Percentiles rank a stretch among this genome's conserved stretches.
These are phyloP conservation scores for Mallotus japonicus DNA, from an alignment of 441 rosid species.

Conservation along the genomic window DNA sequence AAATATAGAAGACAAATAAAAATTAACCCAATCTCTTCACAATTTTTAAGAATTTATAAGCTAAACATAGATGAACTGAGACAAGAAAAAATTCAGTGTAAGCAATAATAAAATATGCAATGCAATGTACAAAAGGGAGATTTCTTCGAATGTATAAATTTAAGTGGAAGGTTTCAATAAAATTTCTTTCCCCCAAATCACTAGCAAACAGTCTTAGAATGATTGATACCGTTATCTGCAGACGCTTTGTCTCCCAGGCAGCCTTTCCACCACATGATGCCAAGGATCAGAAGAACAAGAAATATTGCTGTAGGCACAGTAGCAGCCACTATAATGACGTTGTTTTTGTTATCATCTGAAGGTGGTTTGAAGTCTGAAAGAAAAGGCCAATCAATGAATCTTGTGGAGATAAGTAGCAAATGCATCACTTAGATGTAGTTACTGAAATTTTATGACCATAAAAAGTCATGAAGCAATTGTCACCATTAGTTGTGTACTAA, in stretches of 20 bases:
- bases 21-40: background rate
- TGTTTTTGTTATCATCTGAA: conserved; percentile 30
- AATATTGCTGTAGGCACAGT: conserved; percentile 37
- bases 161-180: background rate
- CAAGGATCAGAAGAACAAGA: conserved; percentile 40
- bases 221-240: conserved; percentile 55
- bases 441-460: background rate
- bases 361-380: conserved; percentile 73
- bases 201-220: background rate
- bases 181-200: background rate
- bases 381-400: conserved; percentile 18
- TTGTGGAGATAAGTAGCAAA: background rate
- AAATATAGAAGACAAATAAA: background rate
- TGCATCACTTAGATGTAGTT: background rate
- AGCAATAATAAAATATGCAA: background rate
- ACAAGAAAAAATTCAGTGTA: background rate
- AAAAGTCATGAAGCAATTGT: background rate
- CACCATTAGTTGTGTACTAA: background rate
- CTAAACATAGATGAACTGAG: background rate
- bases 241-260: conserved; percentile 52
- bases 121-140: background rate
- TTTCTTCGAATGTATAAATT: background rate
- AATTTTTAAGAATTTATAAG: background rate
- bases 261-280: conserved; percentile 53
- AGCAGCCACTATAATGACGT: conserved; percentile 33